phyloP scores from a whole-genome alignment of 177 flowering plant species.

The Tripterygium wilfordii region DNA sequence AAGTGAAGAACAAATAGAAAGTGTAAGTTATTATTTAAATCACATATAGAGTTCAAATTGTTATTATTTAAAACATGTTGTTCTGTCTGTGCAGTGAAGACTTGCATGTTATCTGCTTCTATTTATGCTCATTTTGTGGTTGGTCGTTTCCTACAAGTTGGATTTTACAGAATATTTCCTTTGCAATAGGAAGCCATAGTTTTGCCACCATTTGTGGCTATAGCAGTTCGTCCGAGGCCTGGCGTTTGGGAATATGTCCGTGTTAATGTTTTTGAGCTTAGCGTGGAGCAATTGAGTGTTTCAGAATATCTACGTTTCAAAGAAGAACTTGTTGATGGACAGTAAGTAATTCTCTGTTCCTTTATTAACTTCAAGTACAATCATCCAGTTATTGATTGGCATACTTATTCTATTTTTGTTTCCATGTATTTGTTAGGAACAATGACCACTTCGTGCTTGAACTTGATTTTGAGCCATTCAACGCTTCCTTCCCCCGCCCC shows the following conservation, averaged over 20 bases:
- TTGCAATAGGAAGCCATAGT: constrained; percentile 78
- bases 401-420: not conserved
- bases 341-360: constrained; percentile 31
- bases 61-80: no score
- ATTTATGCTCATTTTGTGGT: no score
- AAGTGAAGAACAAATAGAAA: no score
- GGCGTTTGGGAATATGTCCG: constrained; percentile 99
- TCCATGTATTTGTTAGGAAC: constrained; percentile 20
- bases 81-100: no score
- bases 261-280: constrained; percentile 74
- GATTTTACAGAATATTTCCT: no score
- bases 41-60: no score
- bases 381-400: not conserved
- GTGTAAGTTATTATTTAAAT: no score
- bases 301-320: constrained; percentile 83
- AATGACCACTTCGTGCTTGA: constrained; percentile 55
- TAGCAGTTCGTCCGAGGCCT: constrained; percentile 93
- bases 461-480: constrained; percentile 97
- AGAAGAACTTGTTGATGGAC: constrained; percentile 74
- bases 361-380: no score
- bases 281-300: constrained; percentile 74
- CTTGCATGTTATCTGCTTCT: no score
- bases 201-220: constrained; percentile 90
- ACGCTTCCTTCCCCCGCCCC: constrained; percentile 80
- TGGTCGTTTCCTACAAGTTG: no score